Evolutionary conservation across 257 asterid genomes (phyloP), one percentile per base, ranked within the genome.

Genomic region (Petunia secreta): DNA sequence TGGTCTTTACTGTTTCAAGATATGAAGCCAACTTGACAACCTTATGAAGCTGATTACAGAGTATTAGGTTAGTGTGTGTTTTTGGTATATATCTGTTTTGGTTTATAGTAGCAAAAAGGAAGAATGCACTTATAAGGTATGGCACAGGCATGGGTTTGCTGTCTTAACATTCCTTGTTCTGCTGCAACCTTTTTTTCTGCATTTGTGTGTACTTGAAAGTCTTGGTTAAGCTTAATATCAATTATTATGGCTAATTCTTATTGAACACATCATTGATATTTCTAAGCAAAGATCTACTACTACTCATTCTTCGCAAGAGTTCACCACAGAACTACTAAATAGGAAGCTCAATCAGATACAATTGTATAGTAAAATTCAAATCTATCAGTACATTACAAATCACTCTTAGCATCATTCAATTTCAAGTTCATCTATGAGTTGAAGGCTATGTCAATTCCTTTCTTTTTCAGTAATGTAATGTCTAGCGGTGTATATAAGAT

Each of bases 1-100:
- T 94, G 98, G 97, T 92, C 97, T 63, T 68, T 92, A 63, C 91
- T 94, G 98, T 94, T 94, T 92, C 92, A 91, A 82, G 92, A 92
- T 85, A 82, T 94, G 87, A 94, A 94, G 83, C 98, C 97, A 16
- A 94, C 94, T 82, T 92, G 84, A 90, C 71, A 36, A 25, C 48
- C n/a, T 1, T 41, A 53, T 54, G 13, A 37, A 50, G 62, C 62
- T 69, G 68, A 63, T 63, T 36, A 63, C 4, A 63, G 44, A 63
- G 37, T 63, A 8, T 43, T 36, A 63, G 68, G 43, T 63, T 63
- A 36, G 68, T 63, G 36, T 44, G 9, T 69, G 76, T 8, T 25
- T 67, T 41, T 69, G 40, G 77, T 69, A 69, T 4, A 46, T 69
- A 69, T 46, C 1, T 16, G 58, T 16, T 10, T 46, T 69, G 43